A percentile compares a stretch with the other conserved stretches of the same genome.
phyloP scores from a whole-genome alignment of 202 grass and related monocot genomes.

The Brachypodium distachyon region DNA sequence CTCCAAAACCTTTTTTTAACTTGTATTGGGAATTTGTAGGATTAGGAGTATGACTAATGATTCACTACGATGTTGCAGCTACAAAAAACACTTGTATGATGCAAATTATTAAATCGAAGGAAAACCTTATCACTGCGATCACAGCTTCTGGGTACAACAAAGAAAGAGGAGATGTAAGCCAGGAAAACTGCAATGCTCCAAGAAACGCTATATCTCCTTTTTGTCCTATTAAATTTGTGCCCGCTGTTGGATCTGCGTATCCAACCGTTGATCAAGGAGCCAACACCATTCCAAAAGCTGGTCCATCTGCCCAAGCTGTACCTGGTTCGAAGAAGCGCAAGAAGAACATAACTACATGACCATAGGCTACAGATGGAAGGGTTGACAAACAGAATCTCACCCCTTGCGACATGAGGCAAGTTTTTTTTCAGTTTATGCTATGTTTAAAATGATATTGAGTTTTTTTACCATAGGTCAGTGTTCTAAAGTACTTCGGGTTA shows the following conservation, averaged over 20 bases:
- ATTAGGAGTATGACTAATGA: neutral
- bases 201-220: neutral
- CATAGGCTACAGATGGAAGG: neutral
- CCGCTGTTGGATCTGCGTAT: neutral
- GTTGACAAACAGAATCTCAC: neutral
- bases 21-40: neutral
- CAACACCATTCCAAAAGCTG: neutral
- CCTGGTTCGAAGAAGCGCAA: conserved; percentile 24
- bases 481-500: neutral
- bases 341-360: neutral
- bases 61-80: conserved; percentile 25
- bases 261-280: neutral
- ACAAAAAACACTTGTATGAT: conserved; percentile 8
- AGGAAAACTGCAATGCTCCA: conserved; percentile 5
- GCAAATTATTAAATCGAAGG: conserved; percentile 33
- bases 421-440: conserved; percentile 2
- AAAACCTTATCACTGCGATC: conserved; percentile 5
- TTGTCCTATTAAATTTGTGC: conserved; percentile 24
- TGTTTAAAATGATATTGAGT: neutral
- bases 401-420: neutral
- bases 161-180: neutral
- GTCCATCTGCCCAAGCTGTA: neutral
- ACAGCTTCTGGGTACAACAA: neutral
- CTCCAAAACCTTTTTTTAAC: neutral
- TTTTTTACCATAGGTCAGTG: neutral